These are phyloP conservation scores for Taphrina pruni DNA, from an alignment of 1,139 yeast genomes.

Conservation along the genomic window DNA sequence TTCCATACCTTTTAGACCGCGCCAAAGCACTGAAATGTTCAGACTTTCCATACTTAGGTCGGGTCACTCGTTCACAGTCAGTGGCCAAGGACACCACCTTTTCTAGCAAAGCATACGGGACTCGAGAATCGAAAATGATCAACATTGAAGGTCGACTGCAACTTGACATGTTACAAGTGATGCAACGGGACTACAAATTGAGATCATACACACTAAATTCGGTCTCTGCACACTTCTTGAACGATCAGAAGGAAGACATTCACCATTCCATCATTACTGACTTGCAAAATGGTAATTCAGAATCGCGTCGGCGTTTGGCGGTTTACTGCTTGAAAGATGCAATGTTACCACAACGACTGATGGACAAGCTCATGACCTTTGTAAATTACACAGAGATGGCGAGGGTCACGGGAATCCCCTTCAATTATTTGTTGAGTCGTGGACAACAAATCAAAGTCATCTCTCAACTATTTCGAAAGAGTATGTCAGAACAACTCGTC, in stretches of 20 bases:
- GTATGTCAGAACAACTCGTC: slow-evolving; percentile 80
- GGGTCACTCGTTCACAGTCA: slow-evolving; percentile 70
- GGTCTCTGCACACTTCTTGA: slow-evolving; percentile 90
- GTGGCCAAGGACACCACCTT: slow-evolving; percentile 81
- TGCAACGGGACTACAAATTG: slow-evolving; percentile 91
- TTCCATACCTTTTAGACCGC: slow-evolving; percentile 88
- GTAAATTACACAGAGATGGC: slow-evolving; percentile 99
- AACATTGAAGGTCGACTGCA: slow-evolving; percentile 97
- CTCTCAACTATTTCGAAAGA: slow-evolving; percentile 91
- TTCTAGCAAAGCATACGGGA: slow-evolving; percentile 95
- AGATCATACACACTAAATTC: slow-evolving; percentile 94
- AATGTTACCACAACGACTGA: slow-evolving; percentile 79
- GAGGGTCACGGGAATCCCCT: slow-evolving; percentile 98
- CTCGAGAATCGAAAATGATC: slow-evolving; percentile 87
- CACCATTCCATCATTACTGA: slow-evolving; percentile 96
- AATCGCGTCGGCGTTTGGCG: slow-evolving; percentile 91
- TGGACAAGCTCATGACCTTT: slow-evolving; percentile 93
- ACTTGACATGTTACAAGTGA: slow-evolving; percentile 86
- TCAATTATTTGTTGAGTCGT: slow-evolving; percentile 81
- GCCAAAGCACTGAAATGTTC: slow-evolving; percentile 72
- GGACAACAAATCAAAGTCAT: slow-evolving; percentile 98
- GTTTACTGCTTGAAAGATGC: slow-evolving; percentile 98
- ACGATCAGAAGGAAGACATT: slow-evolving; percentile 97
- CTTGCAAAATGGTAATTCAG: slow-evolving; percentile 87
- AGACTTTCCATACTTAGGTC: slow-evolving; percentile 85